Percentiles rank a stretch among this genome's conserved stretches.
These are phyloP conservation scores for Scenedesmus sp. DNA, from an alignment of 163 green algal genomes.

Conservation along the genomic window DNA sequence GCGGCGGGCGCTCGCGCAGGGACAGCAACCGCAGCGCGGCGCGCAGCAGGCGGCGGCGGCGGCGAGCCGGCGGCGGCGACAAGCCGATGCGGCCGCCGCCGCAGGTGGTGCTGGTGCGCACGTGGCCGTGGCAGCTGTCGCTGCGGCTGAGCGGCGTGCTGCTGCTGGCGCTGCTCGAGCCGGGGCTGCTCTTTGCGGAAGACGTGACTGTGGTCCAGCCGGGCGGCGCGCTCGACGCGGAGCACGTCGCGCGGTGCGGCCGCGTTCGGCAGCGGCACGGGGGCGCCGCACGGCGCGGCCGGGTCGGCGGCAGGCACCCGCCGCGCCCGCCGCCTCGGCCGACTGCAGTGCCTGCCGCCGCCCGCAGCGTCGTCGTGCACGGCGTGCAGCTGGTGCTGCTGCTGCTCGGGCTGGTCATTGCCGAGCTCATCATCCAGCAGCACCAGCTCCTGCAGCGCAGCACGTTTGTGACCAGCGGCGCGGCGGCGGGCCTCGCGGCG, in stretches of 20 bases:
- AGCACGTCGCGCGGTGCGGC: slow-evolving; percentile 37
- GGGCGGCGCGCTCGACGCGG: slow-evolving; percentile 21
- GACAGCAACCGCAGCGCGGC: too few species aligned
- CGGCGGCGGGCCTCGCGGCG: too few species aligned
- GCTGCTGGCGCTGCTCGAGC: slow-evolving; percentile 38
- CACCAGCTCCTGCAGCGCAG: slow-evolving; percentile 31
- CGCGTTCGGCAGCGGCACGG: too few species aligned
- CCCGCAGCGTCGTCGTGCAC: slow-evolving; percentile 38
- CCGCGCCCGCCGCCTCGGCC: too few species aligned
- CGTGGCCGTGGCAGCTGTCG: slow-evolving; percentile 28
- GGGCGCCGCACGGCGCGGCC: too few species aligned
- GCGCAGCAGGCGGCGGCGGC: too few species aligned
- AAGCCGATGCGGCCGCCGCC: not conserved
- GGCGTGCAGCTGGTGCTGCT: slow-evolving; percentile 40
- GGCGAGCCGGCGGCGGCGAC: too few species aligned
- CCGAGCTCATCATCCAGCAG: slow-evolving; percentile 43
- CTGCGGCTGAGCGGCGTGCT: slow-evolving; percentile 37
- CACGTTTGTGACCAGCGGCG: not conserved
- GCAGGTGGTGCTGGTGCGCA: slow-evolving; percentile 21
- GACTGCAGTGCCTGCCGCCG: too few species aligned
- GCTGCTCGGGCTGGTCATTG: slow-evolving; percentile 28
- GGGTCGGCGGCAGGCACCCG: too few species aligned
- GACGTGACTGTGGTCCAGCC: slow-evolving; percentile 15
- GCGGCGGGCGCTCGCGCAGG: too few species aligned
- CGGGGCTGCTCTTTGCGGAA: slow-evolving; percentile 18